Conservation (phyloP, 2,329 filamentous ascomycete species). For the Aspergillus sp. region DNA sequence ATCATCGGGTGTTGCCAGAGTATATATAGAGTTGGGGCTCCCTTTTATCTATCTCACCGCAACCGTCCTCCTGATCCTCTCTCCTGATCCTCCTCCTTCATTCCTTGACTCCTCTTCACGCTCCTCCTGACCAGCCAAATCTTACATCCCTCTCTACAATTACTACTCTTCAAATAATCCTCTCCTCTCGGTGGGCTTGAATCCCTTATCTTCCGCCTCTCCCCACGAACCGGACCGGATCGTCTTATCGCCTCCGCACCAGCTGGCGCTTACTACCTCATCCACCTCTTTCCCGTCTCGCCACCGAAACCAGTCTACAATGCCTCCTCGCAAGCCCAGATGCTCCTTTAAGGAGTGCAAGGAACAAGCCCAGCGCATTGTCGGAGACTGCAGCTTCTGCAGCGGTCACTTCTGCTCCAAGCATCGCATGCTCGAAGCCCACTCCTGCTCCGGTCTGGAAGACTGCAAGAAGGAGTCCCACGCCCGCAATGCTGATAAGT, state of each 20-base stretch:
- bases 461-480: constrained; percentile 97
- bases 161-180: not conserved
- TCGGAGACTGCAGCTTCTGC: constrained; percentile 95
- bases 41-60: constrained; percentile 4
- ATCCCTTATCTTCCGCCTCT: not conserved
- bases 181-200: not conserved
- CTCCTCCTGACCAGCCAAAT: not conserved
- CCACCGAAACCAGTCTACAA: constrained; percentile 16
- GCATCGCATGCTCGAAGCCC: constrained; percentile 87
- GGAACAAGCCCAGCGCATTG: constrained; percentile 80
- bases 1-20: constrained; percentile 2
- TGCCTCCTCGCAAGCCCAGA: constrained; percentile 54
- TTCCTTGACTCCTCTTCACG: constrained; percentile 1
- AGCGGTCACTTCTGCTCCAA: constrained; percentile 89
- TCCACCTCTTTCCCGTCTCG: constrained; percentile 2
- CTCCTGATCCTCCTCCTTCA: constrained; percentile 2
- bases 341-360: constrained; percentile 89
- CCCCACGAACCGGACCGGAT: not conserved
- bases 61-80: constrained; percentile 4
- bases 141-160: not conserved
- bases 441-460: constrained; percentile 87
- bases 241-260: not conserved
- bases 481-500: constrained; percentile 84
- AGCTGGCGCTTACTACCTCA: constrained; percentile 1
- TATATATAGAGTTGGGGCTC: constrained; percentile 3